Percentiles rank a stretch among this genome's conserved stretches.
Evolutionary conservation across 192 early-diverging fungal species (phyloP).

Genomic region (Entomortierella chlamydospora): DNA sequence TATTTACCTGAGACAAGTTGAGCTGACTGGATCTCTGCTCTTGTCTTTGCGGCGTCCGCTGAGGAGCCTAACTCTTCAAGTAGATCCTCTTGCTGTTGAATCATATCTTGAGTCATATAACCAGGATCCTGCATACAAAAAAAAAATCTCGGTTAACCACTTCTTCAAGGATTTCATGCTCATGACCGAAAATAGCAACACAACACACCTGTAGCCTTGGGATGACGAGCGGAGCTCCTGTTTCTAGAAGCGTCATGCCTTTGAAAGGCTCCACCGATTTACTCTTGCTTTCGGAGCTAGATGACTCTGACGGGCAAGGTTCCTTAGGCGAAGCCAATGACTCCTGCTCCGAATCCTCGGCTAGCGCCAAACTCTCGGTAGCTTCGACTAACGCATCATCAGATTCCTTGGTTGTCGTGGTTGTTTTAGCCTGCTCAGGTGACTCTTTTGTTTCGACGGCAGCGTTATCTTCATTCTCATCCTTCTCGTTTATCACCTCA

Average conservation of each 20-base stretch:
- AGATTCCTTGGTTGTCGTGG: too few relatives aligned
- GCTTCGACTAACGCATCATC: neutral
- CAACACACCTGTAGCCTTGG: slow-evolving; percentile 68
- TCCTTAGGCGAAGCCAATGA: neutral
- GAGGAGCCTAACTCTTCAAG: slow-evolving; percentile 83
- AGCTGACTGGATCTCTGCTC: slow-evolving; percentile 80
- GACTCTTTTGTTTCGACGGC: too few relatives aligned
- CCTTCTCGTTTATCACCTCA: too few relatives aligned
- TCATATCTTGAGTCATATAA: slow-evolving; percentile 90
- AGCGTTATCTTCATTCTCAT: too few relatives aligned
- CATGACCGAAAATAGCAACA: neutral
- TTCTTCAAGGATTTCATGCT: neutral
- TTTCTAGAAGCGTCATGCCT: slow-evolving; percentile 61
- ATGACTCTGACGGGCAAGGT: neutral
- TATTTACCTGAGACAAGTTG: slow-evolving; percentile 72
- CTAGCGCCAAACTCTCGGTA: neutral
- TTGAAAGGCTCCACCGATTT: neutral
- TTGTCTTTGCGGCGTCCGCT: slow-evolving; percentile 70
- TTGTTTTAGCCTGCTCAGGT: too few relatives aligned
- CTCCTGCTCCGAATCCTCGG: neutral
- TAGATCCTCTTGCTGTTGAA: slow-evolving; percentile 80
- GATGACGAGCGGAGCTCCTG: slow-evolving; percentile 71
- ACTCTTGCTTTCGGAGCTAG: neutral
- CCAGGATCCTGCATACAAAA: slow-evolving; percentile 66
- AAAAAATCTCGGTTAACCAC: neutral